These are phyloP conservation scores for Cladophialophora psammophila DNA, from an alignment of 2,329 filamentous ascomycete genomes.

Conservation along the genomic window DNA sequence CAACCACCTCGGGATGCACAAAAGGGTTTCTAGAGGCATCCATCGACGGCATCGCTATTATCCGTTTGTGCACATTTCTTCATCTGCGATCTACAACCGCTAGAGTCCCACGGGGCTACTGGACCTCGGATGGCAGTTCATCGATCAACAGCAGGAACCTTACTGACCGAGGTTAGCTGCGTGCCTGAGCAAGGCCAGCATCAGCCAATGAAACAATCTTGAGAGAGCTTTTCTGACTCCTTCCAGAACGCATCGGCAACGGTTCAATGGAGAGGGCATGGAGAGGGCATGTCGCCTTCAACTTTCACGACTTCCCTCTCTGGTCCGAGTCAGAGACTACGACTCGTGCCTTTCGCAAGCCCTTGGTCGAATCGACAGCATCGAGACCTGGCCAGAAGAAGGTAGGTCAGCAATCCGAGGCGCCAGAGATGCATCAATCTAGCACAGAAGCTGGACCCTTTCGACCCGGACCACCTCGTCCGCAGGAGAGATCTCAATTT, in stretches of 20 bases:
- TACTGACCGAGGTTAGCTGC: slow-evolving; percentile 1
- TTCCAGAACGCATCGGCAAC: not conserved
- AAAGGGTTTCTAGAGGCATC: not conserved
- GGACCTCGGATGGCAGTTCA: not conserved
- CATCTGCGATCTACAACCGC: not conserved
- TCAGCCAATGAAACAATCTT: not conserved
- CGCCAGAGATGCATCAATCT: not conserved
- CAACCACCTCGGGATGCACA: not conserved
- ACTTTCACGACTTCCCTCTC: not conserved
- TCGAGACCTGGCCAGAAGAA: not conserved
- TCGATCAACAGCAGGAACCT: not conserved
- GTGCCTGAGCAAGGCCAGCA: not conserved
- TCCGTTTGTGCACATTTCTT: not conserved
- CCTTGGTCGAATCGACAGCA: not conserved
- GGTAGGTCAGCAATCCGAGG: not conserved
- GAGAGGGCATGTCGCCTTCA: not conserved
- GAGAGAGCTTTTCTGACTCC: not conserved
- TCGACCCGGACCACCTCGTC: not conserved
- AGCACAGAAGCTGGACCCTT: not conserved
- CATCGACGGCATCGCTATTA: not conserved
- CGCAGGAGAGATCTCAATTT: not conserved
- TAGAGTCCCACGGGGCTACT: not conserved
- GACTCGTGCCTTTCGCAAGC: not conserved
- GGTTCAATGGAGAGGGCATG: not conserved
- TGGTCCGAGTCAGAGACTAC: not conserved